Evolutionary conservation across 2,329 filamentous ascomycete species (phyloP).

Genomic region (Paecilomyces niveus): DNA sequence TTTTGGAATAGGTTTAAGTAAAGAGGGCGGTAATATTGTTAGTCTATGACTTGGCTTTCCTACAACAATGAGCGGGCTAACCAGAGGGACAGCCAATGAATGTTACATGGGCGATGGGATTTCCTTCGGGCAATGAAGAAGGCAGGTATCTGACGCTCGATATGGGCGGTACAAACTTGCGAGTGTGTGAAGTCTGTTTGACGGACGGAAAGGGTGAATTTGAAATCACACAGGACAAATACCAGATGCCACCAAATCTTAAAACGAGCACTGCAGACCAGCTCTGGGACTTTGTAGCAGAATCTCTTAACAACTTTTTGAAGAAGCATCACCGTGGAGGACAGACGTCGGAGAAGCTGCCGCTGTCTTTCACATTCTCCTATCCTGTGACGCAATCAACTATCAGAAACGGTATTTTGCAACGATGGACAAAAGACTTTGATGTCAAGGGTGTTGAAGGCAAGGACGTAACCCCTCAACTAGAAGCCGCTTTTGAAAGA

Average conservation of each 20-base stretch:
- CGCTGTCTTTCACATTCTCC: slow-evolving; percentile 82
- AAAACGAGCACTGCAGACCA: slow-evolving; percentile 71
- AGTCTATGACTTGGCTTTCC: slow-evolving; percentile 30
- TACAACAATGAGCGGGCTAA: background rate
- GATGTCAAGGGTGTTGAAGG: slow-evolving; percentile 84
- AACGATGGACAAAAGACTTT: slow-evolving; percentile 89
- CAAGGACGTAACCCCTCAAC: slow-evolving; percentile 73
- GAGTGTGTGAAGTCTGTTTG: slow-evolving; percentile 78
- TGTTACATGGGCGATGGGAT: slow-evolving; percentile 80
- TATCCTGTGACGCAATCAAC: slow-evolving; percentile 81
- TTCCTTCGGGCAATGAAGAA: slow-evolving; percentile 70
- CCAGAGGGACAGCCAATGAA: slow-evolving; percentile 68
- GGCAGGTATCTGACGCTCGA: slow-evolving; percentile 78
- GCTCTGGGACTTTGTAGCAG: slow-evolving; percentile 82
- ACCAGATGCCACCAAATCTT: slow-evolving; percentile 74
- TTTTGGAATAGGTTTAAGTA: slow-evolving; percentile 53
- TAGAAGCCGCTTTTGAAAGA: slow-evolving; percentile 64
- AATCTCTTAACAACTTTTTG: slow-evolving; percentile 73
- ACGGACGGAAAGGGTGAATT: slow-evolving; percentile 72
- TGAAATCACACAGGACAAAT: slow-evolving; percentile 81
- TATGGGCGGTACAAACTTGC: slow-evolving; percentile 85
- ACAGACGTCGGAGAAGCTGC: slow-evolving; percentile 40
- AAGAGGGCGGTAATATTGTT: slow-evolving; percentile 80
- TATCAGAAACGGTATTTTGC: slow-evolving; percentile 76
- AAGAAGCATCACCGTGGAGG: slow-evolving; percentile 59